Evolutionary conservation across 352 stramenopile genomes (phyloP).

Genomic region (Elongisporangium anandrum): DNA sequence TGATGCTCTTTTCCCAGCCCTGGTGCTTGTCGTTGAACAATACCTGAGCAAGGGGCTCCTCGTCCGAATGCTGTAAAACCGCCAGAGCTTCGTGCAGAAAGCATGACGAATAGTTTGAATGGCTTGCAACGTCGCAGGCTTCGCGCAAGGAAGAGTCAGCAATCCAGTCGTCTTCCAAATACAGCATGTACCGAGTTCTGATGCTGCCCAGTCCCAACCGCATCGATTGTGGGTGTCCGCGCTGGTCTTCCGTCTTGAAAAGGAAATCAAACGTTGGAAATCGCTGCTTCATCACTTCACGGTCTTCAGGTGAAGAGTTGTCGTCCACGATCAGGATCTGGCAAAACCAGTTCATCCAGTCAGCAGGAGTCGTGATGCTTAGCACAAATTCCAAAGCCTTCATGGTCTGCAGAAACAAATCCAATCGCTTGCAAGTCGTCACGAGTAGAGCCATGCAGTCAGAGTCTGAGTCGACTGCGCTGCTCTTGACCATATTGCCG

Average conservation of each 20-base stretch:
- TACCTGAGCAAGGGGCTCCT: constrained; percentile 26
- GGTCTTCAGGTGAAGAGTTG: constrained; percentile 33
- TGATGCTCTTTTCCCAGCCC: constrained; percentile 12
- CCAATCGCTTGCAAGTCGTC: constrained; percentile 58
- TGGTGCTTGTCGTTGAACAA: constrained; percentile 48
- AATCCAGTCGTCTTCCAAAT: constrained; percentile 70
- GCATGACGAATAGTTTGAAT: neutral
- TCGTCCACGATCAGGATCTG: constrained; percentile 51
- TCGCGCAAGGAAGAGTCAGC: neutral
- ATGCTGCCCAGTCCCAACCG: constrained; percentile 30
- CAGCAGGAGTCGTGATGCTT: neutral
- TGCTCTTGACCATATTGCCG: neutral
- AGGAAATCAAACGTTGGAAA: constrained; percentile 34
- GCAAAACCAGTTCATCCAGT: constrained; percentile 29
- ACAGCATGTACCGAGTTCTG: constrained; percentile 39
- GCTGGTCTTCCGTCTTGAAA: constrained; percentile 20
- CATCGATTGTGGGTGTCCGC: constrained; percentile 48
- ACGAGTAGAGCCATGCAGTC: constrained; percentile 37
- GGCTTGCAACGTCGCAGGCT: neutral
- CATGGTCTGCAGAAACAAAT: constrained; percentile 37
- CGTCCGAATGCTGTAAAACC: constrained; percentile 8
- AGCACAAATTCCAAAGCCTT: constrained; percentile 14
- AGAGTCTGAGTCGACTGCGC: neutral
- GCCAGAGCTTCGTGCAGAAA: constrained; percentile 18
- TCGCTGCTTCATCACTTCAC: constrained; percentile 20